A percentile compares a stretch with the other conserved stretches of the same genome.
Evolutionary conservation across 257 asterid species (phyloP).

Genomic region (Capsicum pubescens): DNA sequence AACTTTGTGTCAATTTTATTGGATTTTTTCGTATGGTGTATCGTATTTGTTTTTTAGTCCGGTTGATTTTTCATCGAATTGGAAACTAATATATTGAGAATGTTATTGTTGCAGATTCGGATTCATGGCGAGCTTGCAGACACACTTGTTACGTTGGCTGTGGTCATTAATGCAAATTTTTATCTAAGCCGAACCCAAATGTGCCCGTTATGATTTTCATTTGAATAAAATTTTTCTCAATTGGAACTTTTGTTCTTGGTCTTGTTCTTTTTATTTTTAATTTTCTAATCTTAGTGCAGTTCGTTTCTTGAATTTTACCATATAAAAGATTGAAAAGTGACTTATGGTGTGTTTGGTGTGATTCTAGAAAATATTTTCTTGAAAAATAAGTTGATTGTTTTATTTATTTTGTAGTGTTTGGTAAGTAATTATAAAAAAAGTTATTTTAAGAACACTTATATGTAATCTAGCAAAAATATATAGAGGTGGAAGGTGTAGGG

Average conservation of each 20-base stretch:
- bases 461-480: too few species aligned
- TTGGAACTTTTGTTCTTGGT: background rate
- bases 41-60: background rate
- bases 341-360: too few species aligned
- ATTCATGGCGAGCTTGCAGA: background rate
- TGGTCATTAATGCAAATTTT: background rate
- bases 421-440: too few species aligned
- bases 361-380: too few species aligned
- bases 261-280: background rate
- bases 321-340: too few species aligned
- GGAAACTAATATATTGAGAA: background rate
- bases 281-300: background rate
- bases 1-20: too few species aligned
- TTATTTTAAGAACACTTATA: too few species aligned
- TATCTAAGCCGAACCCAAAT: background rate
- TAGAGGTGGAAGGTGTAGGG: too few species aligned
- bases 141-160: background rate
- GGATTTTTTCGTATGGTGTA: too few species aligned
- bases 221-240: background rate
- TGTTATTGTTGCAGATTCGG: background rate
- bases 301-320: background rate
- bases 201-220: background rate
- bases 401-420: too few species aligned
- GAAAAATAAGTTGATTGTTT: too few species aligned
- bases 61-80: background rate